Conservation (phyloP, 169 alveolate genomes). For the Amoebophrya sp. region DNA sequence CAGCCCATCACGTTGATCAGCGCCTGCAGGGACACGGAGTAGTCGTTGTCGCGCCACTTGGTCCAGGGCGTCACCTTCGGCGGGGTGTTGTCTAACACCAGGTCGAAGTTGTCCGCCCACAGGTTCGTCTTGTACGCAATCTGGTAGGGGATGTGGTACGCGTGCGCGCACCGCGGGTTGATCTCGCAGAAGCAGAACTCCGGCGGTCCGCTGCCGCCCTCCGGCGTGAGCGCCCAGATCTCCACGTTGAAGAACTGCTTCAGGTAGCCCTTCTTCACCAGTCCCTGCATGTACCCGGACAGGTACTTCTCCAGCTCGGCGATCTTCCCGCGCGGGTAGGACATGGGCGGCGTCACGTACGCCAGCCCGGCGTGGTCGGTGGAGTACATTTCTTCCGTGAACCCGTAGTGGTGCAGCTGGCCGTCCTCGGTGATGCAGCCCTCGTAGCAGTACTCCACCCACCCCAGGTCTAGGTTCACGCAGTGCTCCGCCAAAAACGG, state of each 20-base stretch:
- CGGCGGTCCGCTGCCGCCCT: not conserved
- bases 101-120: not conserved
- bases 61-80: not conserved
- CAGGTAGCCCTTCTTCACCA: not conserved
- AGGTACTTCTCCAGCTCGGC: not conserved
- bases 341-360: not conserved
- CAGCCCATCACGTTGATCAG: conserved; percentile 1
- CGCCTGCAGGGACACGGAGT: not conserved
- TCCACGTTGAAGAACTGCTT: not conserved
- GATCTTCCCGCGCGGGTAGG: not conserved
- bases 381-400: not conserved
- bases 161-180: conserved; percentile 4
- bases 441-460: conserved; percentile 3
- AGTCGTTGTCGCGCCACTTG: not conserved
- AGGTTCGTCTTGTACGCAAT: not conserved
- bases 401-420: not conserved
- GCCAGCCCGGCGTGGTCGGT: not conserved
- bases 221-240: not conserved
- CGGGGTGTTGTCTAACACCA: not conserved
- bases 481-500: not conserved
- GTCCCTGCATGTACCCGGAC: not conserved
- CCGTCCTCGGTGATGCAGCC: not conserved
- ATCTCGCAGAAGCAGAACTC: conserved; percentile 5
- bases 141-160: not conserved
- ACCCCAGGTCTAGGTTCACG: not conserved